Conservation (phyloP, 2,329 filamentous ascomycete species). For the Colletotrichum lini region DNA sequence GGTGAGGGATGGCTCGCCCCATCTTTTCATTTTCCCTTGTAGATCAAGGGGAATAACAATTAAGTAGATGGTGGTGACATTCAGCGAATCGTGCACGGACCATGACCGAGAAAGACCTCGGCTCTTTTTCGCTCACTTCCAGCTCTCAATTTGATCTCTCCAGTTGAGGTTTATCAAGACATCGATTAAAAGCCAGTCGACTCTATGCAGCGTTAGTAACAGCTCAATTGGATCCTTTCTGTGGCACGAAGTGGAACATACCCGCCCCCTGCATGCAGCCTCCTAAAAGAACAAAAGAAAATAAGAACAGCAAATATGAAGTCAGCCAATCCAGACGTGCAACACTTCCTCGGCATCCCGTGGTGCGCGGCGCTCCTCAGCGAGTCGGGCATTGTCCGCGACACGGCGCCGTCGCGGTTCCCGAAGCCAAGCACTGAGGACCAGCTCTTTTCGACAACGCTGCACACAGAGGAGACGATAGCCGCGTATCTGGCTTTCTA, state of each 20-base stretch:
- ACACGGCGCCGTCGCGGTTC: slow-evolving; percentile 53
- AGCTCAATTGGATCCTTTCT: no score
- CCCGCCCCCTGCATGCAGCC: no score
- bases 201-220: not conserved
- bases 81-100: not conserved
- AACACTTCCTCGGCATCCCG: slow-evolving; percentile 54
- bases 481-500: slow-evolving; percentile 55
- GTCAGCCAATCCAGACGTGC: slow-evolving; percentile 32
- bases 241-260: no score
- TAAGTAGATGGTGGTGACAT: not conserved
- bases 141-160: not conserved
- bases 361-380: slow-evolving; percentile 55
- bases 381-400: slow-evolving; percentile 48
- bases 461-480: slow-evolving; percentile 50
- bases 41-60: not conserved
- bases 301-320: slow-evolving; percentile 24
- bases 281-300: not conserved
- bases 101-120: slow-evolving; percentile 3
- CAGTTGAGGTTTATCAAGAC: not conserved
- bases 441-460: slow-evolving; percentile 54
- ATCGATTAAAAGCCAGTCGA: not conserved
- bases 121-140: not conserved
- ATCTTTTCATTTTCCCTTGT: not conserved
- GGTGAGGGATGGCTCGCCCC: not conserved
- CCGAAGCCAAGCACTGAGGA: slow-evolving; percentile 46